Conservation (phyloP, 257 asterid species). For the Datura wrightii region DNA sequence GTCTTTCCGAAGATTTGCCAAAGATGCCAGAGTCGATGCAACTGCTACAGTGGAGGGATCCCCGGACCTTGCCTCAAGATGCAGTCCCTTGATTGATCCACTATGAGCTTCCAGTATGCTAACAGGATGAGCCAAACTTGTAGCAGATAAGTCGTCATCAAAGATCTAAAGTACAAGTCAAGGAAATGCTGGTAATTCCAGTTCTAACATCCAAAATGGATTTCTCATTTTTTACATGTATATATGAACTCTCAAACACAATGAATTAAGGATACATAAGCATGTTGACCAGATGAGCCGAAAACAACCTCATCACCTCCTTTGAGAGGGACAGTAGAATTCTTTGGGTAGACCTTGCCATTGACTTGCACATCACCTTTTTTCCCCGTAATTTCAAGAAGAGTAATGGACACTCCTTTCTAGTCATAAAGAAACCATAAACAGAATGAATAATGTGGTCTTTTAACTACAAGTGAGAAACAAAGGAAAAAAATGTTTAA, state of each 20-base stretch:
- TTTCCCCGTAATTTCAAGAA: conserved; percentile 82
- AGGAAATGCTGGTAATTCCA: conserved; percentile 19
- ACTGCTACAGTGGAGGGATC: conserved; percentile 81
- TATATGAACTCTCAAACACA: conserved; percentile 7
- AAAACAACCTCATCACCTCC: conserved; percentile 91
- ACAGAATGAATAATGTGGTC: conserved; percentile 24
- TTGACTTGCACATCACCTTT: conserved; percentile 86
- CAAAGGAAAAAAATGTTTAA: background rate
- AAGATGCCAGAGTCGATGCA: conserved; percentile 77
- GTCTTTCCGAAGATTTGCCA: conserved; percentile 63
- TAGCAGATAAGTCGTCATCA: conserved; percentile 45
- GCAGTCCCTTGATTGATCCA: conserved; percentile 71
- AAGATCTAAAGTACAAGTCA: conserved; percentile 25
- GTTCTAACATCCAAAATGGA: conserved; percentile 12
- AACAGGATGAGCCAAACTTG: conserved; percentile 57
- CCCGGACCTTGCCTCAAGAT: conserved; percentile 69
- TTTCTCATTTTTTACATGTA: background rate
- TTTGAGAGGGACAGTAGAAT: conserved; percentile 65
- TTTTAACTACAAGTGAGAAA: background rate
- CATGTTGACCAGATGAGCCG: conserved; percentile 69
- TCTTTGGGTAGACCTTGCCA: conserved; percentile 69
- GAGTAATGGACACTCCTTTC: conserved; percentile 65
- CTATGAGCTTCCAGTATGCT: conserved; percentile 72
- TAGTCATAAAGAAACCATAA: conserved; percentile 37
- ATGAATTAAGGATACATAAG: conserved; percentile 78